Evolutionary conservation across 2,329 filamentous ascomycete genomes (phyloP).

Genomic region (Aciculosporium take): DNA sequence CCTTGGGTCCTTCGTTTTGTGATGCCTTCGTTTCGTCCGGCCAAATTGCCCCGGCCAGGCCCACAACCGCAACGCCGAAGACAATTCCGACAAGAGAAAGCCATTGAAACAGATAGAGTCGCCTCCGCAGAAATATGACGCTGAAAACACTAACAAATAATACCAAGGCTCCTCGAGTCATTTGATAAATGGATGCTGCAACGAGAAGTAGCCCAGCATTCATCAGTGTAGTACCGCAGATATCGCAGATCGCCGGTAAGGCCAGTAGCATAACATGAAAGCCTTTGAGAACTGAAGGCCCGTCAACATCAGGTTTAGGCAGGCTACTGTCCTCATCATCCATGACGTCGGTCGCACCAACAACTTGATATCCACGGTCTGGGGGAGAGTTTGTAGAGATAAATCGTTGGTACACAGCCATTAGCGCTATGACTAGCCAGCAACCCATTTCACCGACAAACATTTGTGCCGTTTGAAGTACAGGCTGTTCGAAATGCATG

Average conservation of each 20-base stretch:
- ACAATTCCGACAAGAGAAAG: constrained; percentile 76
- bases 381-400: constrained; percentile 27
- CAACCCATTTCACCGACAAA: constrained; percentile 93
- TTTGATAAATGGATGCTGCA: constrained; percentile 93
- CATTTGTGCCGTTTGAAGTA: constrained; percentile 95
- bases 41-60: constrained; percentile 73
- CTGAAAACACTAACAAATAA: constrained; percentile 94
- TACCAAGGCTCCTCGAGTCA: constrained; percentile 89
- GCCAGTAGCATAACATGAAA: constrained; percentile 61
- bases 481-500: constrained; percentile 77
- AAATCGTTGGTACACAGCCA: constrained; percentile 50
- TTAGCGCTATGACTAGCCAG: constrained; percentile 73
- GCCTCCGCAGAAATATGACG: constrained; percentile 72
- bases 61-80: constrained; percentile 74
- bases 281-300: constrained; percentile 51
- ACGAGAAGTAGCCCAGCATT: constrained; percentile 90
- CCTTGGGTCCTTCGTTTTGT: constrained; percentile 15
- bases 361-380: constrained; percentile 49
- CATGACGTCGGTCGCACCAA: constrained; percentile 33
- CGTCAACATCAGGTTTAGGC: constrained; percentile 32
- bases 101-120: constrained; percentile 84
- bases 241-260: constrained; percentile 82
- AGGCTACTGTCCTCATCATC: constrained; percentile 13
- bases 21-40: constrained; percentile 44
- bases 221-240: constrained; percentile 91